Base-by-base conservation (phyloP, 352 stramenopile genomes). In the Pythium biforme region DNA sequence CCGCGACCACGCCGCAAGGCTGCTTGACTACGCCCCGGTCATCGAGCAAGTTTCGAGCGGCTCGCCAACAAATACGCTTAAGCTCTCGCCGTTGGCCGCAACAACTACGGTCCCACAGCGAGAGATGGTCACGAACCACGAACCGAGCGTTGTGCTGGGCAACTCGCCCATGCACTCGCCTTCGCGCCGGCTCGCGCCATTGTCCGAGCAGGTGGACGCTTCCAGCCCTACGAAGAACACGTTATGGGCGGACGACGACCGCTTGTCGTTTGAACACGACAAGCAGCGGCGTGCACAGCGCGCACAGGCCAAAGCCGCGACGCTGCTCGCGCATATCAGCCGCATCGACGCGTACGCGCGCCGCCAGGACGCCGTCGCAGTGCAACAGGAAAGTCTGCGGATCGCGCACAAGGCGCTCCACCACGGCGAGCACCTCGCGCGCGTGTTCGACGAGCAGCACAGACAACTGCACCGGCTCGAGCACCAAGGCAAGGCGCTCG, bases 251-350 rank as follows among this genome's bases (percentile, higher is more conserved):
- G n/a, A n/a, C n/a, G 29, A 61, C 11, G 73, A 88, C 48, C 69
- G 61, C 4, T 31, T 86, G 5, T 82, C 72, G 11, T 87, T 77
- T 20, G 73, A 84, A 47, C 67, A 76, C 20, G 77, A 89, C 58
- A 86, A 86, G 48, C 43, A 57, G 11, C 69, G 77, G 1, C 72
- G 74, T n/a, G 58, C 73, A n/a, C 50, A 40, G 46, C 71, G 77
- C 39, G 69, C 62, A 11, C 58, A 72, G 37, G 70, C 70, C 17
- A 87, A 83, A 37, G 63, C 72, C 23, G 49, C 58, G 0, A 64
- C 75, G 15, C 57, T 89, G 25, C 55, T 86, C 20, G 62, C 69
- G 5, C 79, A 89, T 61, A 85, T 89, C 57, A 69, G 66, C 25
- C 73, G 75, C 26, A 68, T 89, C 33, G 69, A 89, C 0, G 55